phyloP scores from a whole-genome alignment of 176 grass and related monocot genomes.

The Poa pratensis region DNA sequence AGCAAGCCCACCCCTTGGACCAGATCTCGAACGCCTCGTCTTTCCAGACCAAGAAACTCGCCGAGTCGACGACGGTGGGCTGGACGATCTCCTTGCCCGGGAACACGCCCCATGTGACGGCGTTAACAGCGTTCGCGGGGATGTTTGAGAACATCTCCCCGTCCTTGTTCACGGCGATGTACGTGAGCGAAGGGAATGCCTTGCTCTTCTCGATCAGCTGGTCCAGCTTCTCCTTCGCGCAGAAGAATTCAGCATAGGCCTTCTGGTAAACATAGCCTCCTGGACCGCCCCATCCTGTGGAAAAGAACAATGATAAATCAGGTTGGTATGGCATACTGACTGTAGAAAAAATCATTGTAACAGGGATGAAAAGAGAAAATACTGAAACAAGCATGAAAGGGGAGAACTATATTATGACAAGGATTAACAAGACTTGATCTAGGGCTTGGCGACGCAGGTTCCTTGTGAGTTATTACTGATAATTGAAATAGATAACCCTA shows the following conservation, averaged over 20 bases:
- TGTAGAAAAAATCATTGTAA: no score
- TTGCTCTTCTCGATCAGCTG: constrained; percentile 64
- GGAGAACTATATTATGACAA: no score
- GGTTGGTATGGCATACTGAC: not conserved
- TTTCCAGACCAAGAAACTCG: constrained; percentile 91
- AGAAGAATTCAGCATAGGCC: constrained; percentile 87
- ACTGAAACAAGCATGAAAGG: no score
- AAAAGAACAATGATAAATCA: not conserved
- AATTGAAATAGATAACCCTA: not conserved
- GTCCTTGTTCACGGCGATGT: constrained; percentile 74
- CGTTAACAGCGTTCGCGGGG: constrained; percentile 62
- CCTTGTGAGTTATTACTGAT: not conserved
- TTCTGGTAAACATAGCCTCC: constrained; percentile 93
- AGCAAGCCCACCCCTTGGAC: constrained; percentile 63
- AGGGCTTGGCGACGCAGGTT: not conserved
- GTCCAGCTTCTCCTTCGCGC: constrained; percentile 65
- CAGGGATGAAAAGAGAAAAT: no score
- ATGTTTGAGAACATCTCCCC: constrained; percentile 61
- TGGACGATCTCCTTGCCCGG: constrained; percentile 84
- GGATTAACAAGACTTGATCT: no score
- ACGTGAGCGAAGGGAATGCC: constrained; percentile 67
- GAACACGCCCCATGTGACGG: constrained; percentile 90
- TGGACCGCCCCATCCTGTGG: constrained; percentile 77
- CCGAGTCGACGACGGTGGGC: constrained; percentile 67
- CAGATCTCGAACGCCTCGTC: constrained; percentile 89